phyloP scores from a whole-genome alignment of 768 basidiomycete species.

The Termitomyces sp. region DNA sequence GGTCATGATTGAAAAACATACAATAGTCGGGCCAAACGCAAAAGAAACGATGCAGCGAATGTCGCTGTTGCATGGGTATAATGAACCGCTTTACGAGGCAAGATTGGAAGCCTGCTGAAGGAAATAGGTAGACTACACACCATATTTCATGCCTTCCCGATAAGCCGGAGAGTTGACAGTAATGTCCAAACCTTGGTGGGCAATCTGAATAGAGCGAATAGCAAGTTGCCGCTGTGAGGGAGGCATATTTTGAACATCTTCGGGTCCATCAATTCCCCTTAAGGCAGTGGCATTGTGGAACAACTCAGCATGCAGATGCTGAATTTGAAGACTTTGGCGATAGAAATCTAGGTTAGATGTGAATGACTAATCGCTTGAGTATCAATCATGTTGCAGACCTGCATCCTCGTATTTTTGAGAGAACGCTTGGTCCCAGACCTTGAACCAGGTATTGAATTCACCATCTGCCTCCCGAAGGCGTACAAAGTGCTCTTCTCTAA shows the following conservation, averaged over 20 bases:
- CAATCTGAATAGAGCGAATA: slow-evolving; percentile 77
- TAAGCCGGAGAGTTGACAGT: slow-evolving; percentile 83
- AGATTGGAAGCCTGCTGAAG: not conserved
- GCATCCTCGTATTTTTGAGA: slow-evolving; percentile 82
- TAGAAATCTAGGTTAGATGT: slow-evolving; percentile 58
- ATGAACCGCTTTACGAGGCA: slow-evolving; percentile 59
- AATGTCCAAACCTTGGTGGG: slow-evolving; percentile 75
- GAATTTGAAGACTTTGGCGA: slow-evolving; percentile 82
- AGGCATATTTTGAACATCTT: slow-evolving; percentile 84
- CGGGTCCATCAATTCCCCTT: slow-evolving; percentile 77
- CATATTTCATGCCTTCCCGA: slow-evolving; percentile 89
- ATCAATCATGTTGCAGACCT: slow-evolving; percentile 35
- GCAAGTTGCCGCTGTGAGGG: slow-evolving; percentile 73
- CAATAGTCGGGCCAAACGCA: slow-evolving; percentile 86
- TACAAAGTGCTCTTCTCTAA: slow-evolving; percentile 65
- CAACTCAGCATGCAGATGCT: slow-evolving; percentile 80
- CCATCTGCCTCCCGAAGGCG: slow-evolving; percentile 67
- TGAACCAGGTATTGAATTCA: slow-evolving; percentile 81
- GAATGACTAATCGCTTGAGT: not conserved
- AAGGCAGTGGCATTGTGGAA: slow-evolving; percentile 84
- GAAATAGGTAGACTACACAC: slow-evolving; percentile 31
- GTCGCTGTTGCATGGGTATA: slow-evolving; percentile 92
- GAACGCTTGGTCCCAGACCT: slow-evolving; percentile 73
- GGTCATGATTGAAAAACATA: slow-evolving; percentile 30
- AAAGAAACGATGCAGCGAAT: slow-evolving; percentile 85